Evolutionary conservation across 352 stramenopile genomes (phyloP).

Genomic region (Globisporangium nodosum): DNA sequence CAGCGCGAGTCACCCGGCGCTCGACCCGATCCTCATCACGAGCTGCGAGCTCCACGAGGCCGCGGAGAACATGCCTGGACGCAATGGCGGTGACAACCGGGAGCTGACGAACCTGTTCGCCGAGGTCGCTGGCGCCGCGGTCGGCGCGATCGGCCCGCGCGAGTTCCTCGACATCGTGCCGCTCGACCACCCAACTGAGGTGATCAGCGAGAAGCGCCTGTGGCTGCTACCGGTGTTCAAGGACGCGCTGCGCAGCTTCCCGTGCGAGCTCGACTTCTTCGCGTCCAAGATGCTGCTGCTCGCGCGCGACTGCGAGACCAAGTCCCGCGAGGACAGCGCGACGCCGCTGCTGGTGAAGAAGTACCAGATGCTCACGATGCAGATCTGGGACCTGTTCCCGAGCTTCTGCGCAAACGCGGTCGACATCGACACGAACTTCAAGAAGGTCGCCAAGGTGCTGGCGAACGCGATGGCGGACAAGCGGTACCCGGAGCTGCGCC

Average conservation of each 20-base stretch:
- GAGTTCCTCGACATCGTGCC: conserved; percentile 72
- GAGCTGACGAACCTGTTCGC: conserved; percentile 55
- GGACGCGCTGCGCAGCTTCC: conserved; percentile 45
- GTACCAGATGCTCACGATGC: conserved; percentile 69
- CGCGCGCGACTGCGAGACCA: conserved; percentile 65
- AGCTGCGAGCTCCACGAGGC: conserved; percentile 78
- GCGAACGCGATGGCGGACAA: conserved; percentile 85
- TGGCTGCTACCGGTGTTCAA: conserved; percentile 83
- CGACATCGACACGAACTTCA: conserved; percentile 78
- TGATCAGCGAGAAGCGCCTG: conserved; percentile 67
- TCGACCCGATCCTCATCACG: conserved; percentile 66
- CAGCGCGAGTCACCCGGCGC: conserved; percentile 36
- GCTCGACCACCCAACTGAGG: conserved; percentile 60
- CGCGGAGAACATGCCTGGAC: conserved; percentile 58
- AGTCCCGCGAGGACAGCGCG: conserved; percentile 52
- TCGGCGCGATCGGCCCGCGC: conserved; percentile 58
- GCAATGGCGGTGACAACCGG: conserved; percentile 23
- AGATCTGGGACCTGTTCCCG: conserved; percentile 80
- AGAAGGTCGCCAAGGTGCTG: conserved; percentile 82
- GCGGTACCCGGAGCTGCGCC: conserved; percentile 76
- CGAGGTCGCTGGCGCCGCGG: conserved; percentile 53
- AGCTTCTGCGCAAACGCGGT: conserved; percentile 66
- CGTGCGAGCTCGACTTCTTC: conserved; percentile 74
- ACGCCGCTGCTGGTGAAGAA: conserved; percentile 72
- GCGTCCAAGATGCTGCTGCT: conserved; percentile 58